Evolutionary conservation across 257 asterid species (phyloP).

Genomic region (Haberlea rhodopensis): DNA sequence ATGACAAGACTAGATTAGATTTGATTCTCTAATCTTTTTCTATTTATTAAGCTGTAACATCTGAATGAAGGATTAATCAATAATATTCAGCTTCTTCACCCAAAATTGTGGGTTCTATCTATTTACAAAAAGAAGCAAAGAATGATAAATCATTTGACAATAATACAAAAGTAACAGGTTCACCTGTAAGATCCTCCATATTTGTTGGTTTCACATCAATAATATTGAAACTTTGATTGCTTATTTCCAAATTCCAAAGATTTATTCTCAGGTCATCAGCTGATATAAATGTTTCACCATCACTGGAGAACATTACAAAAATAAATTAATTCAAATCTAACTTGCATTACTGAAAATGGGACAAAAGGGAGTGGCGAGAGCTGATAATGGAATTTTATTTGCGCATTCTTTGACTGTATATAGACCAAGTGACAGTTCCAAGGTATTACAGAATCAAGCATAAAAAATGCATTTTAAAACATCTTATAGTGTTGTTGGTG

Average conservation of each 20-base stretch:
- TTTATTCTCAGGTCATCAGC: constrained; percentile 98
- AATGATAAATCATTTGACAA: constrained; percentile 5
- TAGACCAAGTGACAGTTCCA: too few species aligned
- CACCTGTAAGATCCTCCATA: constrained; percentile 99
- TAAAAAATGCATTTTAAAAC: too few species aligned
- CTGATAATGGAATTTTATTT: not conserved
- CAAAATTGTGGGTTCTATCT: too few species aligned
- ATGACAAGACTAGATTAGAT: too few species aligned
- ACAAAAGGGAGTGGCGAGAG: constrained; percentile 11
- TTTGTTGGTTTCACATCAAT: constrained; percentile 95
- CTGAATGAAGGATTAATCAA: too few species aligned
- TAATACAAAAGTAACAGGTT: constrained; percentile 9
- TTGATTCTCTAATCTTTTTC: too few species aligned
- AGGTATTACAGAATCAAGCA: too few species aligned
- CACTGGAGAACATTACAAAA: constrained; percentile 47
- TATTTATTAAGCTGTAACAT: too few species aligned
- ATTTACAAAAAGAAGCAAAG: not conserved
- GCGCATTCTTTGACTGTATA: too few species aligned
- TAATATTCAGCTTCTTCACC: too few species aligned
- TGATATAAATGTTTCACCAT: constrained; percentile 98
- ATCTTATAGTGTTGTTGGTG: too few species aligned
- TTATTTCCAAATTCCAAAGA: constrained; percentile 98
- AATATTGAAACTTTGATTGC: constrained; percentile 98
- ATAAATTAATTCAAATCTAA: constrained; percentile 18
- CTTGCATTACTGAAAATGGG: not conserved